These are phyloP conservation scores for Aspergillus luchuensis DNA, from an alignment of 2,329 filamentous ascomycete genomes.

Conservation along the genomic window DNA sequence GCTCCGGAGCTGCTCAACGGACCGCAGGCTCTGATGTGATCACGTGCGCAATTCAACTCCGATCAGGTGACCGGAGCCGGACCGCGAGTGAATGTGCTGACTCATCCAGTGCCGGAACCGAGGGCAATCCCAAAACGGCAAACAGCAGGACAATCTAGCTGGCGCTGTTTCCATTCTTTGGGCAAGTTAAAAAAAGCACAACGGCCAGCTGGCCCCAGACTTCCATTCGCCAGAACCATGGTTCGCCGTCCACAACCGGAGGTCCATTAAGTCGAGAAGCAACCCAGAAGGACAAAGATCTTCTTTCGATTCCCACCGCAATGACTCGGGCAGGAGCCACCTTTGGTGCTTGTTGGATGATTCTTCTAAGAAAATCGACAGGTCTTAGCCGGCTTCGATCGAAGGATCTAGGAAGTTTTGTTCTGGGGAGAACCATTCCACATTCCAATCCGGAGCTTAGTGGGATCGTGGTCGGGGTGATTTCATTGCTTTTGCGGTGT, in stretches of 20 bases:
- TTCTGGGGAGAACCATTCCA: background rate
- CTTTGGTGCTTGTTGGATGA: too few relatives aligned
- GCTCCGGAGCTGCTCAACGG: constrained; percentile 23
- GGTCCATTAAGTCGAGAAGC: background rate
- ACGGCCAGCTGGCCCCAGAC: constrained; percentile 1
- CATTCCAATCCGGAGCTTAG: background rate
- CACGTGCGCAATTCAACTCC: constrained; percentile 19
- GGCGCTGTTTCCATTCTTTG: background rate
- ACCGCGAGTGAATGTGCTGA: background rate
- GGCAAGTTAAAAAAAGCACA: constrained; percentile 11
- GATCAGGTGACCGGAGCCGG: background rate
- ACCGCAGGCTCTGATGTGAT: constrained; percentile 23
- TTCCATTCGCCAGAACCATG: constrained; percentile 3
- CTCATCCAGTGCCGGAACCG: background rate
- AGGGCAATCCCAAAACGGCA: background rate
- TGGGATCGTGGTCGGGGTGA: background rate
- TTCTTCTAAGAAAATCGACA: too few relatives aligned
- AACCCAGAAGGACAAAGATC: constrained; percentile 3
- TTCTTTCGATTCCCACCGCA: background rate
- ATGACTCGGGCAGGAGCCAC: too few relatives aligned
- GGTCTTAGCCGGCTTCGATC: too few relatives aligned
- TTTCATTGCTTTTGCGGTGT: background rate
- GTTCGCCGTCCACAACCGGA: background rate
- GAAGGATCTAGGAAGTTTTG: too few relatives aligned
- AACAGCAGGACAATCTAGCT: background rate